Evolutionary conservation across 208 protist species (phyloP), one percentile per base, ranked within the genome.

Genomic region (Strigomonas culicis): DNA sequence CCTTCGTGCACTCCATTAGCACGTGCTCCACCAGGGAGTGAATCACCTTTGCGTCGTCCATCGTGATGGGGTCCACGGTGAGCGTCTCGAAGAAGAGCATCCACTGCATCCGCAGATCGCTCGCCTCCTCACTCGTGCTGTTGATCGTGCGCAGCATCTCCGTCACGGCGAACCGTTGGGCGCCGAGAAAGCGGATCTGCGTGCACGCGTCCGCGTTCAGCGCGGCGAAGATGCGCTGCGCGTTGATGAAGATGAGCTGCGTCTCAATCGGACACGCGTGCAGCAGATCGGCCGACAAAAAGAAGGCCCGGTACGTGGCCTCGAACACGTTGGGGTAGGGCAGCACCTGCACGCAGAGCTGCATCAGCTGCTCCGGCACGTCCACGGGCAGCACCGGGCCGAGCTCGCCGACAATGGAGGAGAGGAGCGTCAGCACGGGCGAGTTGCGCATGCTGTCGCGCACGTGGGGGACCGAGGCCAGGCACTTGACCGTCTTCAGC

Each of bases 241-340:
- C 66, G 28, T 75, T 73, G 36, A 89, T 74, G 51, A 79, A 78
- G 17, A 77, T 43, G 51, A 89, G 47, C 59, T 86, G 88, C 53
- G 82, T 84, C 46, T 51, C 60, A 8, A 63, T 70, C 21, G 74
- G 52, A 24, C 74, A 85, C 11, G 82, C 63, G 39, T 78, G 88
- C 10, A 96, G 77, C 0, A 93, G 59, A 51, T 88, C 81, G 10
- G 75, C 59, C 19, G 76, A 89, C n/a, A 96, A 67, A 73, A 96
- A 96, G 19, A 93, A 70, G 24, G 79, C 66, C 1, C 63, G 77
- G 65, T 89, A 88, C 30, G 80, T 85, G 15, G 76, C 68, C 47
- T 90, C 77, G 66, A 96, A 90, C 6, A 94, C 72, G n/a, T 44
- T 31, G 6, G 61, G 53, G 39, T 67, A 71, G 17, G 70, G 60